These are phyloP conservation scores for Populus pruinosa DNA, from an alignment of 345 rosid species.

Conservation along the genomic window DNA sequence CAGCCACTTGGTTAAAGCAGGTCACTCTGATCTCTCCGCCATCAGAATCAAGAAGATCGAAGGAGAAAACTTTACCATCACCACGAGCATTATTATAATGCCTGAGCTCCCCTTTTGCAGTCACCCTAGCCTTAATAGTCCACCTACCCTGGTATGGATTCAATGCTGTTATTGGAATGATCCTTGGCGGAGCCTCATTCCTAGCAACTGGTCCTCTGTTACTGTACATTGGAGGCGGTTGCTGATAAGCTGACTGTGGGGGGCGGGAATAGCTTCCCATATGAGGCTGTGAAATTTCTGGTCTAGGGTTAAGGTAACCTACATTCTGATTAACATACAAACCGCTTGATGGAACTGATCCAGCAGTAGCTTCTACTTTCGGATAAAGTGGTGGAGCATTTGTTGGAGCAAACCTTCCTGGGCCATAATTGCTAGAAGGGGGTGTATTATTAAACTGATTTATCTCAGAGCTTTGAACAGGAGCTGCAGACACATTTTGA, in stretches of 20 bases:
- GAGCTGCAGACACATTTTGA: slow-evolving; percentile 27
- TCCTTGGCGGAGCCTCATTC: slow-evolving; percentile 66
- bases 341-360: slow-evolving; percentile 31
- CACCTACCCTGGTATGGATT: slow-evolving; percentile 90
- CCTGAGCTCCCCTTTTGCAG: slow-evolving; percentile 68
- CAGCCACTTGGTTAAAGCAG: slow-evolving; percentile 87
- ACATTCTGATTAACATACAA: slow-evolving; percentile 30
- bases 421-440: slow-evolving; percentile 28
- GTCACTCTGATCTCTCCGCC: slow-evolving; percentile 93
- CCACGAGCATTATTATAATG: slow-evolving; percentile 75
- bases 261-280: slow-evolving; percentile 26
- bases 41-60: slow-evolving; percentile 83
- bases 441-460: slow-evolving; percentile 28
- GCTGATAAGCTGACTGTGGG: slow-evolving; percentile 46
- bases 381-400: slow-evolving; percentile 29
- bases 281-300: slow-evolving; percentile 40
- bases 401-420: slow-evolving; percentile 36
- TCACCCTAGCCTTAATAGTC: slow-evolving; percentile 92
- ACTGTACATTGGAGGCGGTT: slow-evolving; percentile 50
- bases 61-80: slow-evolving; percentile 84
- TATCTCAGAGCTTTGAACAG: slow-evolving; percentile 35
- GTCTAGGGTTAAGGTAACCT: slow-evolving; percentile 38
- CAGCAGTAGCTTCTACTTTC: slow-evolving; percentile 37
- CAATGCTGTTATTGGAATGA: slow-evolving; percentile 72
- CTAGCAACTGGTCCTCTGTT: slow-evolving; percentile 71